phyloP scores from a whole-genome alignment of 2,329 filamentous ascomycete genomes.

The Myriangium duriaei region DNA sequence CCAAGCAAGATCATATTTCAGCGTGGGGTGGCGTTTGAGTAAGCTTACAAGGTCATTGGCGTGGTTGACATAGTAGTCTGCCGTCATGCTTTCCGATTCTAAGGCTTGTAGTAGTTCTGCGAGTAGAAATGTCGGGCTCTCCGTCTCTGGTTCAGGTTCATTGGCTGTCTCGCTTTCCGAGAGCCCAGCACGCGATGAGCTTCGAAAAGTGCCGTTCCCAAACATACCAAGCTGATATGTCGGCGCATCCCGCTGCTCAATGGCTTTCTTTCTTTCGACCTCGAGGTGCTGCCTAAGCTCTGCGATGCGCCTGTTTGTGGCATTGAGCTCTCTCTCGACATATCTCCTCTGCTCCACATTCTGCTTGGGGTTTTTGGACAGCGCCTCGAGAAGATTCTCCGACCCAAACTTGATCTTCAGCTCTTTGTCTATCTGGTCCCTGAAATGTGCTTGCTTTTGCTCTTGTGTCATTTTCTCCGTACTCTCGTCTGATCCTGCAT shows the following conservation, averaged over 20 bases:
- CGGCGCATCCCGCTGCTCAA: conserved; percentile 30
- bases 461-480: conserved; percentile 46
- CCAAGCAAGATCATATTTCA: conserved; percentile 97
- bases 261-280: conserved; percentile 46
- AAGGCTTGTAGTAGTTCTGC: conserved; percentile 82
- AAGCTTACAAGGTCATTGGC: conserved; percentile 89
- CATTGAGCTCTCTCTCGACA: conserved; percentile 73
- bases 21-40: conserved; percentile 82
- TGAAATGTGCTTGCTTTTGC: conserved; percentile 60
- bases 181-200: conserved; percentile 6
- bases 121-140: conserved; percentile 85
- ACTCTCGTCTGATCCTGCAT: conserved; percentile 46
- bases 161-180: conserved; percentile 8
- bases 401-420: conserved; percentile 96
- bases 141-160: conserved; percentile 50
- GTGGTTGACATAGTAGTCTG: conserved; percentile 89
- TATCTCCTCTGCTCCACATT: conserved; percentile 52
- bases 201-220: conserved; percentile 29
- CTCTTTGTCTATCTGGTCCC: conserved; percentile 83
- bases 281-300: conserved; percentile 48
- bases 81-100: conserved; percentile 73
- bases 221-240: conserved; percentile 31
- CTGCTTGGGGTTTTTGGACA: conserved; percentile 91
- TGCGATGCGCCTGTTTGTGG: conserved; percentile 62
- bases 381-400: conserved; percentile 91